Evolutionary conservation across 768 basidiomycete species (phyloP), one percentile per base, ranked within the genome.

Genomic region (Nevesoporus exiguus): DNA sequence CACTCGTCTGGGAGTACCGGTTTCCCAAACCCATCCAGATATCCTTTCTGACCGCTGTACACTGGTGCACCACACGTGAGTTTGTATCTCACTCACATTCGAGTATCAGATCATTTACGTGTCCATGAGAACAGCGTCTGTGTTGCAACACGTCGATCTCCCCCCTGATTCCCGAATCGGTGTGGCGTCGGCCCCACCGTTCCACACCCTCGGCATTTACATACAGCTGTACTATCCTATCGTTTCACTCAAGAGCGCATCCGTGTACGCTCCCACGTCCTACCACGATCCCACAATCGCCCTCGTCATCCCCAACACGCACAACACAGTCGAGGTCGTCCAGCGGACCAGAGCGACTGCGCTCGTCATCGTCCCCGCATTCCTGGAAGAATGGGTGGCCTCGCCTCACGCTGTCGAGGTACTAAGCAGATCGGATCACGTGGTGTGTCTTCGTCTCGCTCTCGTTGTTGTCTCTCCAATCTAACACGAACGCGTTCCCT

Each of bases 1-100:
- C 77, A 80, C 54, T 80, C 80, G 0, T 80, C 80, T 3, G 79
- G 79, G 15, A 79, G 77, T 47, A 77, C 79, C 0, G 77, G 3
- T 69, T 76, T 43, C 77, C 79, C 0, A 79, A 77, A 51, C 59
- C 74, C 8, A 73, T 80, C n/a, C 62, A 69, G 2, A 66, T 74
- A 30, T 73, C 68, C 0, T 66, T 72, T 40, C 54, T 61, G 13
- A 65, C 59, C 11, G 42, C 69, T 8, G 30, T 66, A 3, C 67
- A 76, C 31, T 76, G 74, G 69, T 69, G 66, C 14, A 52, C 57
- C n/a, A 62, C 68, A 27, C 65, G 77, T 79, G 57, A 22, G 21
- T 37, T 37, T 7, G 48, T 58, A 1, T 40, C 7, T 19, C 3
- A 10, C 27, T 2, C 14, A 3, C 13, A 11, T 33, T 33, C 13